These are phyloP conservation scores for Stromatinia cepivora DNA, from an alignment of 2,329 filamentous ascomycete genomes.

Conservation along the genomic window DNA sequence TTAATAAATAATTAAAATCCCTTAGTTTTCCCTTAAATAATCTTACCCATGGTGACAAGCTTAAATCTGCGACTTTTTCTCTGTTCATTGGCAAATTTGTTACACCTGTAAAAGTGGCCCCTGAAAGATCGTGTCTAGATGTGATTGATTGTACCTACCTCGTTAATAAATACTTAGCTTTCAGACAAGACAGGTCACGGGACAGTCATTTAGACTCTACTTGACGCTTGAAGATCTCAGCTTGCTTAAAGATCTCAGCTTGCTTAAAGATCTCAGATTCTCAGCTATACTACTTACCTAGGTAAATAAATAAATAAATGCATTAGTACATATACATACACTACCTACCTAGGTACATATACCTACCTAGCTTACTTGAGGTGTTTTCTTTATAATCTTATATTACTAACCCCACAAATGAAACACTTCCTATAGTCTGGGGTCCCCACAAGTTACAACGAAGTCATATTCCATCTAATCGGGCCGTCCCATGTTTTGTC, in stretches of 20 bases:
- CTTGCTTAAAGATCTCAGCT: no score
- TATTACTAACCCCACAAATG: background rate
- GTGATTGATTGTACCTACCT: constrained; percentile 5
- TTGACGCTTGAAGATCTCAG: no score
- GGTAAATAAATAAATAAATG: no score
- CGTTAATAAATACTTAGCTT: background rate
- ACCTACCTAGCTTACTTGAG: no score
- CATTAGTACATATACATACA: no score
- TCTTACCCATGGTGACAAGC: background rate
- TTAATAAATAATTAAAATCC: background rate
- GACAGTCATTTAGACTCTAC: background rate
- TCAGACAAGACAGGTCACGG: background rate
- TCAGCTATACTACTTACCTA: no score
- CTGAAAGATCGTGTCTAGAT: constrained; percentile 14
- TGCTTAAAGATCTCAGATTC: no score
- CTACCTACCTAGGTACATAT: no score
- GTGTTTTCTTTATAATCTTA: background rate
- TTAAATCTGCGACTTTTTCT: background rate
- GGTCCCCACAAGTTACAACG: background rate
- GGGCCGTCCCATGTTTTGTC: constrained; percentile 2
- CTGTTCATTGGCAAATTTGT: constrained; percentile 1
- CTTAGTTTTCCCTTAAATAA: background rate
- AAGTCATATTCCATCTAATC: constrained; percentile 6
- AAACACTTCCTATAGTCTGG: background rate
- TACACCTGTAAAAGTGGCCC: constrained; percentile 15